Evolutionary conservation across 208 protist genomes (phyloP), one percentile per base, ranked within the genome.

Genomic region (Trypanosoma platydactyli): DNA sequence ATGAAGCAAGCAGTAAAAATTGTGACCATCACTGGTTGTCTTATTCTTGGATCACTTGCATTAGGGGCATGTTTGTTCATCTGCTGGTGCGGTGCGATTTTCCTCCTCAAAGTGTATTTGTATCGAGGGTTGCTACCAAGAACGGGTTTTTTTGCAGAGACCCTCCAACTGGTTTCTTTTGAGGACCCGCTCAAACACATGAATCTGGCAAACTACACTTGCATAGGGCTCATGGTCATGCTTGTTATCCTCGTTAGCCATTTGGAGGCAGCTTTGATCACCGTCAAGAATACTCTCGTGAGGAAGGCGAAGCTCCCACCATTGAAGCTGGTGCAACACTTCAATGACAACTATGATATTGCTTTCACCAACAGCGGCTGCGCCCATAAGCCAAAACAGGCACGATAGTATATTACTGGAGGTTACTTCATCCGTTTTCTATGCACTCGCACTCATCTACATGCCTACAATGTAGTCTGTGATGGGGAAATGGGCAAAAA

Each of bases 341-440:
- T 88, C 71, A 92, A 92, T 38, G 82, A 83, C 48, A 81, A 64
- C 56, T 91, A 91, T 71, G 75, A 82, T 16, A 1, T 0, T 38
- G 69, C 52, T 29, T 40, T 75, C 0, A 16, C 44, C 0, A 5
- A 29, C 5, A 60, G 49, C 16, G 78, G 77, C 13, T 5, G 79
- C 15, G 80, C 65, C 1, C 30, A 68, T 40, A 75, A 27, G 33
- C 7, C 40, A 24, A 64, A 72, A 25, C 61, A 59, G 18, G 29
- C 54, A 7, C 15, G 16, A 24, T 49, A 35, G 54, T 9, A 38
- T 38, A 11, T 38, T 38, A 9, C 9, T 3, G 3, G 33, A 38
- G 9, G 33, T 9, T 38, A 9, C 33, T 11, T 38, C 9, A 9
- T 9, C 33, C 33, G n/a, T n/a, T n/a, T n/a, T n/a, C n/a, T n/a